Evolutionary conservation across 495 filamentous ascomycete species (phyloP), one percentile per base, ranked within the genome.

Genomic region (Aspergillus wentii): DNA sequence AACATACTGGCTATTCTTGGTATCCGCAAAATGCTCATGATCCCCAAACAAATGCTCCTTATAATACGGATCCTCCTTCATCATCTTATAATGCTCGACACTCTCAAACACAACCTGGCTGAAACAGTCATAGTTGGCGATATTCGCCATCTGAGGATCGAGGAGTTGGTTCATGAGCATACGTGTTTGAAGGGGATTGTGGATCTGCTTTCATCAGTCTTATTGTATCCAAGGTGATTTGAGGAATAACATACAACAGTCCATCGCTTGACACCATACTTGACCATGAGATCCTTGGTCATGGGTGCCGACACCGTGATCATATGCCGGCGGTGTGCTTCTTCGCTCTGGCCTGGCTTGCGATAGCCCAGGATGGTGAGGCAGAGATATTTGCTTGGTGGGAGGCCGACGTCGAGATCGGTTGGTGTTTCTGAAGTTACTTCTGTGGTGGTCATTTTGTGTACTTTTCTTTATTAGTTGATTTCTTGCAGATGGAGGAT

Each of bases 321-420:
- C 70, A 75, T 74, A 49, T 75, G 59, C 17, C 66, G 37, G 8
- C 59, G 52, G 41, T 74, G 74, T 17, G 53, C 68, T 48, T 69
- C 64, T 27, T 72, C 67, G 47, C 56, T 68, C 68, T 74, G 73
- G 11, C 65, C 70, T 7, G 59, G 52, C 47, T 64, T 65, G 14
- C 64, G 59, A 43, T 75, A 74, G 28, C 66, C 71, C 26, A 60
- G 67, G 33, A 76, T 65, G 8, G 71, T 74, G 28, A 68, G 56
- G 48, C 64, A 66, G 32, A 70, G 54, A 34, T 39, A 35, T 19
- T 41, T 43, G 25, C 35, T 30, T 4, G 36, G n/a, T 11, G 43
- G n/a, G n/a, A n/a, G n/a, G n/a, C n/a, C n/a, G n/a, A n/a, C n/a
- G n/a, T n/a, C n/a, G n/a, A n/a, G n/a, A n/a, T n/a, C n/a, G n/a